phyloP scores from a whole-genome alignment of 2,329 filamentous ascomycete species.

The Parascedosporium putredinis region DNA sequence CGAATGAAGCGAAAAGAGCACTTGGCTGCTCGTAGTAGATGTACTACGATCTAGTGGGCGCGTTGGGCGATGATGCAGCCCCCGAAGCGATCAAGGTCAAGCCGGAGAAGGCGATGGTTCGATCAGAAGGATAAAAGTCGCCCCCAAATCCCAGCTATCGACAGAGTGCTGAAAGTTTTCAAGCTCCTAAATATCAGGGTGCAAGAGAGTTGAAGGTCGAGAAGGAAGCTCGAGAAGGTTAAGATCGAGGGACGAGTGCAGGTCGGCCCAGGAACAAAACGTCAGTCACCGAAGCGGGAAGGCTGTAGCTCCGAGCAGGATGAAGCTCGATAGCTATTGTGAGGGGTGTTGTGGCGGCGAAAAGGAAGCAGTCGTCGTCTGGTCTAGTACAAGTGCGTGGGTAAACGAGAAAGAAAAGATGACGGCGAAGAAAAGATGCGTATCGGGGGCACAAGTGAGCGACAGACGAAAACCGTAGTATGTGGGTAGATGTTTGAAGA shows the following conservation, averaged over 20 bases:
- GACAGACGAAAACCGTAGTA: not conserved
- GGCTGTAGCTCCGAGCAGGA: not conserved
- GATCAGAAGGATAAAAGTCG: no score
- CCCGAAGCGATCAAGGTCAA: no score
- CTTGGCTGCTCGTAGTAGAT: not conserved
- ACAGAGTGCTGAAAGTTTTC: not conserved
- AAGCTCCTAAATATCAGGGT: not conserved
- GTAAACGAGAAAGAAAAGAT: not conserved
- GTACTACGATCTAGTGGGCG: not conserved
- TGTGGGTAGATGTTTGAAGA: not conserved
- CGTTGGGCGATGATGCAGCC: no score
- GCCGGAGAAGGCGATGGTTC: no score
- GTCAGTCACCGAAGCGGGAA: slow-evolving; percentile 13
- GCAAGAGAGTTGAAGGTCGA: no score
- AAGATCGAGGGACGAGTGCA: slow-evolving; percentile 25
- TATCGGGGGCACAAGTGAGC: not conserved
- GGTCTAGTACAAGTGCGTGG: not conserved
- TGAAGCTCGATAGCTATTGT: not conserved
- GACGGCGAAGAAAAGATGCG: no score
- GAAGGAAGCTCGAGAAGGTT: slow-evolving; percentile 1
- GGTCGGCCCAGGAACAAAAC: slow-evolving; percentile 28
- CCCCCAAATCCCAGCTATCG: no score
- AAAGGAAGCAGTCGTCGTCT: not conserved
- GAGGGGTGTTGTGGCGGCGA: not conserved
- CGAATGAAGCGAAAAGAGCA: not conserved